Base-by-base conservation (phyloP, 345 rosid genomes). In the Dipteronia dyeriana region DNA sequence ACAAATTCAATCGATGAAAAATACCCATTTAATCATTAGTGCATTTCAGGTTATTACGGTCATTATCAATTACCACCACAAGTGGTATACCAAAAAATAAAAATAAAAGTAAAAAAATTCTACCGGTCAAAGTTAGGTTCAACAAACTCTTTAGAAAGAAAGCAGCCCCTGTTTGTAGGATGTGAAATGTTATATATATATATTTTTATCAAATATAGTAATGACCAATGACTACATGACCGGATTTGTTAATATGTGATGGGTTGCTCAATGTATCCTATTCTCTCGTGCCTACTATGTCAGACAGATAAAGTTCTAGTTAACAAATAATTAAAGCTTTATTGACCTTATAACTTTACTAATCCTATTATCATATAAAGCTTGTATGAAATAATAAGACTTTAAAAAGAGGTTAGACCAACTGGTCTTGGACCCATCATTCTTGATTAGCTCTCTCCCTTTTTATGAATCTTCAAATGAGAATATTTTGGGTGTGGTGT, bases 61-160 rank as follows among this genome's bases (percentile, higher is more conserved):
- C 3, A 49, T 3, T 11, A 49, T 3, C 26, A 26, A 0, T 26
- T 31, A 31, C 34, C 34, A 3, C 5, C 3, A 31, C 34, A 31
- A 31, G 34, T 31, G 34, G 3, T 31, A 31, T 31, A 3, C 4
- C 34, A 31, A 31, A 29, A 31, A 45, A 45, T 9, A 38, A 38
- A 38, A 3, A 38, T 3, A 38, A 38, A 38, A 1, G 1, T 7
- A 7, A 41, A 41, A 41, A 41, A 56, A n/a, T n/a, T 17, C 22
- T 19, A 7, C 54, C 61, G 7, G 63, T 59, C 63, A 59, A 59
- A 59, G 63, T 59, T 59, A 59, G 63, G 63, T 59, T 59, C 63
- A 59, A 59, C 63, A 59, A 59, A 59, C 26, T 19, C 26, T 4
- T 5, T 53, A 53, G 5, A 53, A 53, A 59, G 26, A 59, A 59